These are phyloP conservation scores for Eimeria praecox DNA, from an alignment of 169 alveolate genomes.

Conservation along the genomic window DNA sequence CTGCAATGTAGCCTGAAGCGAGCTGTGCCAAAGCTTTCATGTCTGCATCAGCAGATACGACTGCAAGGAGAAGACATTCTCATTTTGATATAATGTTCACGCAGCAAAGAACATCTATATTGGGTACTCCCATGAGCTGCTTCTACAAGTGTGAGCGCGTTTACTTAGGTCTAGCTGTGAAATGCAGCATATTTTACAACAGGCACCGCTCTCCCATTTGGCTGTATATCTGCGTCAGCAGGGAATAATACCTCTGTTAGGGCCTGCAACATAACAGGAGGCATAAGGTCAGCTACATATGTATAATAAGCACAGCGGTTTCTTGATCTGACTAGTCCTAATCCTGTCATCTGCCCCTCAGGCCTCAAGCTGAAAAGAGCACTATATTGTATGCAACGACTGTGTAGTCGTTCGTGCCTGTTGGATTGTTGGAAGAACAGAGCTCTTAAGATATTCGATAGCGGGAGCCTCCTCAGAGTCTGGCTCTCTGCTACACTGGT, in stretches of 20 bases:
- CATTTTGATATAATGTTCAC: not conserved
- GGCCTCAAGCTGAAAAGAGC: not conserved
- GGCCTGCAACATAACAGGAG: not conserved
- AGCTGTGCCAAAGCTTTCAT: not conserved
- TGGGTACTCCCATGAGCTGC: not conserved
- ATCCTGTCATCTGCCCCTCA: not conserved
- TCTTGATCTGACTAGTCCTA: not conserved
- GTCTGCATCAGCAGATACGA: not conserved
- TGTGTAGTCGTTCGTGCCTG: constrained; percentile 29
- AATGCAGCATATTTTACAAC: not conserved
- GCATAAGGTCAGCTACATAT: not conserved
- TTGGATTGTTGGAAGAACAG: constrained; percentile 32
- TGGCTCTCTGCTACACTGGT: constrained; percentile 17
- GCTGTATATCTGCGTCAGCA: not conserved
- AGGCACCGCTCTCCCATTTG: not conserved
- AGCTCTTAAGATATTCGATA: constrained; percentile 1
- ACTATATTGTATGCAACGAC: not conserved
- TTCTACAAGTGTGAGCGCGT: not conserved
- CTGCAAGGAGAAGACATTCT: not conserved
- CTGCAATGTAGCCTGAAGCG: not conserved
- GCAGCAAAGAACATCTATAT: not conserved
- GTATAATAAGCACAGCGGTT: not conserved
- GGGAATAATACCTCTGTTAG: constrained; percentile 23
- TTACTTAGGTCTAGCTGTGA: not conserved
- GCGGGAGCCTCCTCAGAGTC: not conserved